Percentiles rank a stretch among this genome's conserved stretches.
Evolutionary conservation across 1,284 basidiomycete genomes (phyloP).

Genomic region (Waitea zeae): DNA sequence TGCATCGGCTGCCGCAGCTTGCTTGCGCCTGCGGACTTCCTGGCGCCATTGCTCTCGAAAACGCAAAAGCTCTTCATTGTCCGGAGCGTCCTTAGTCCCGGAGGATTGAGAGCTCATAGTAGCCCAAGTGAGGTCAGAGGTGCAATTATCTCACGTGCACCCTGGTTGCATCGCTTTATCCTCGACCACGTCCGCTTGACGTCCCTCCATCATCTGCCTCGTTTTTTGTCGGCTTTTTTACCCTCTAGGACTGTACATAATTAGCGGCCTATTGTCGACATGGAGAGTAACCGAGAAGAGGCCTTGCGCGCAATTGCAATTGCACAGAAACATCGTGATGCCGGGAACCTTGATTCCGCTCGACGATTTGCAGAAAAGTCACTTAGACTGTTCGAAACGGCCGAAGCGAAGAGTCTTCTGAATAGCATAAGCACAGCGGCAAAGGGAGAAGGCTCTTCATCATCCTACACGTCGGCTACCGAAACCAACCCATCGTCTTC

Average conservation of each 20-base stretch:
- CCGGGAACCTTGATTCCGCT: conserved; percentile 61
- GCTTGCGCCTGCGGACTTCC: conserved; percentile 30
- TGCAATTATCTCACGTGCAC: no score
- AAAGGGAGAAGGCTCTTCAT: conserved; percentile 14
- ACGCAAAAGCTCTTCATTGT: conserved; percentile 22
- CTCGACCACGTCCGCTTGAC: no score
- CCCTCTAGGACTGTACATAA: no score
- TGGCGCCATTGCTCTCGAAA: conserved; percentile 65
- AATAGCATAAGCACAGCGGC: conserved; percentile 39
- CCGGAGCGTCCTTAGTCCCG: no score
- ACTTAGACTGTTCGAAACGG: conserved; percentile 68
- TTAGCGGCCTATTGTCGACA: conserved; percentile 18
- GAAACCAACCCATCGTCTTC: conserved; percentile 54
- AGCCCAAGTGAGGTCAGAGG: no score
- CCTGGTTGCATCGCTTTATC: no score
- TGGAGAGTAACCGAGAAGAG: conserved; percentile 88
- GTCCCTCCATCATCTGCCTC: no score
- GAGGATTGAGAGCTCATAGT: no score
- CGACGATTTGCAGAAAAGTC: conserved; percentile 88
- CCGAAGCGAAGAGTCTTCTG: conserved; percentile 59
- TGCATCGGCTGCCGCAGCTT: conserved; percentile 6
- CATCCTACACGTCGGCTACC: conserved; percentile 26
- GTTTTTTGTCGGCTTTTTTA: no score
- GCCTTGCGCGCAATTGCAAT: conserved; percentile 67
- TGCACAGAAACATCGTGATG: conserved; percentile 55